Evolutionary conservation across 2,329 filamentous ascomycete species (phyloP), one percentile per base, ranked within the genome.

Genomic region (Dothiorella sarmentorum): DNA sequence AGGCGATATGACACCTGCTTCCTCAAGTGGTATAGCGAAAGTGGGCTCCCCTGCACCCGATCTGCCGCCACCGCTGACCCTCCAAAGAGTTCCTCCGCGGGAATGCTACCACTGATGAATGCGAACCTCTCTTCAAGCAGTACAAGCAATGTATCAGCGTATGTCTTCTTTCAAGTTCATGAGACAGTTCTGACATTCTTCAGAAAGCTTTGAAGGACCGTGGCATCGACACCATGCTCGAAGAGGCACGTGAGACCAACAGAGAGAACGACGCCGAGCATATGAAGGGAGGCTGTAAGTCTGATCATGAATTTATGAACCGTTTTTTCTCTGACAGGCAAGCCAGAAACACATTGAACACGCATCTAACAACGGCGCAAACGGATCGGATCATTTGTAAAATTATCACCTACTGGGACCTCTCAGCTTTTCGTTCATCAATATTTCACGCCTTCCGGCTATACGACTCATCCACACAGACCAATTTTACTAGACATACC

Each of bases 11-110:
- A 99, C 74, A 92, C 88, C 55, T 99, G 94, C 77, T 99, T 99
- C 73, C 79, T 99, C 63, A 97, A 96, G 77, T 99, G 94, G 94
- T 99, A 99, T 75, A 97, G 92, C 71, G 94, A 99, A 76, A 97
- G 94, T 97, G 80, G 60, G 87, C 74, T 27, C 63, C 24, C 56
- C 49, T 17, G 18, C 53, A 33, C 42, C 53, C 60, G 59, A 55
- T 52, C 61, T 38, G 53, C 40, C 20, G 22, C 20, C 55, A 49
- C 9, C 49, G 31, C 24, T 13, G 49, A 20, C 26, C 49, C 26
- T 43, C 29, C 24, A 18, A 17, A 77, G 94, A 97, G 75, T 99
- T 96, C 69, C 84, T 99, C 18, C 84, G 91, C 65, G 92, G 92
- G 17, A 87, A 87, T 60, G 88, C 91, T 40, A 88, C 86, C 38